Base-by-base conservation (phyloP, 768 basidiomycete genomes). In the Boletus speciosus region DNA sequence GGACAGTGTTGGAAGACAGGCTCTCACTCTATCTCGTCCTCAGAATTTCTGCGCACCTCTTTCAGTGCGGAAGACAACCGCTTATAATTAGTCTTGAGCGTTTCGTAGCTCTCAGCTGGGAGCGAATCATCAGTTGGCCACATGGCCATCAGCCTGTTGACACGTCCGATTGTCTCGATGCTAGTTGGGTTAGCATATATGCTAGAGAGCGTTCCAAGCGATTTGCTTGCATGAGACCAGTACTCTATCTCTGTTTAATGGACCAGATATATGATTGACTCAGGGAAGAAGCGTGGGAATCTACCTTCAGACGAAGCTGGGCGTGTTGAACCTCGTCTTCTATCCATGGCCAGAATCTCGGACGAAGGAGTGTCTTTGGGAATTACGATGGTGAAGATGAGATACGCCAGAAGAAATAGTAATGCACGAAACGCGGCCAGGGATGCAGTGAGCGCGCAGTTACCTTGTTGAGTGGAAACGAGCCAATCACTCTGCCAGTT, bases 231-330 rank as follows among this genome's bases (percentile, higher is more conserved):
- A 68, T 83, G 85, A 46, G 82, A 77, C 90, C 90, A 93, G 63
- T 77, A 86, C 51, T 88, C 83, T 58, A 88, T 73, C 74, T 91
- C 90, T 93, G 71, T 52, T 60, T 16, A 38, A 52, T 46, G 21
- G 31, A 44, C 38, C 21, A 23, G 47, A 46, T 51, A 49, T 44
- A 49, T 49, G 52, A 55, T 45, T 43, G 53, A 37, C 47, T 51
- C 58, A 48, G 50, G 25, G 42, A 49, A 53, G 37, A 43, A 50
- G 61, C 63, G 59, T 63, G 64, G 47, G 60, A 74, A 69, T 68
- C 54, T 67, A 86, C 90, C 90, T 85, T 91, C 90, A 7, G 83
- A 82, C 29, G 86, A 84, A 56, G 85, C 84, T 57, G 87, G 87
- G 54, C 86, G 82, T 37, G 77, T 73, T 48, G 77, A 68, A 61